Percentiles rank a stretch among this genome's conserved stretches.
phyloP scores from a whole-genome alignment of 169 alveolate genomes.

The Cryptosporidium ubiquitum region DNA sequence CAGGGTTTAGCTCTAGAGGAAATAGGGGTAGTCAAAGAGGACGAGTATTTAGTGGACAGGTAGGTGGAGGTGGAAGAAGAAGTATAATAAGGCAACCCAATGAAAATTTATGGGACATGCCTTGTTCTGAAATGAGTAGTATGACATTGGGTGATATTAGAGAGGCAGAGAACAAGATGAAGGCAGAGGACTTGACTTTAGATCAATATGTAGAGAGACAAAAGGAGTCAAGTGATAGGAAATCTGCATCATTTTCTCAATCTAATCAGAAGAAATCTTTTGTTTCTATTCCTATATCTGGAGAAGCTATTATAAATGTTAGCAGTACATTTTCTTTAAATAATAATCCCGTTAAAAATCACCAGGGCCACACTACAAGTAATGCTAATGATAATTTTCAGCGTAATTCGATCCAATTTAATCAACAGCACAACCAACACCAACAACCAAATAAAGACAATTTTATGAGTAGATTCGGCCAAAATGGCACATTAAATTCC shows the following conservation, averaged over 20 bases:
- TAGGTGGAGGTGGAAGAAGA: constrained; percentile 14
- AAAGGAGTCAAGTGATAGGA: constrained; percentile 20
- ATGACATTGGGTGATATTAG: constrained; percentile 70
- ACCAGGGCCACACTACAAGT: not conserved
- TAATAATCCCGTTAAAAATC: not conserved
- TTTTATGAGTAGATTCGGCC: not conserved
- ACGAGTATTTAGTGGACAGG: not conserved
- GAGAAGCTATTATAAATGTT: not conserved
- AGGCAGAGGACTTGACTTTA: constrained; percentile 65
- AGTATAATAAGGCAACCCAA: constrained; percentile 39
- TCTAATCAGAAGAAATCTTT: not conserved
- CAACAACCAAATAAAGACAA: not conserved
- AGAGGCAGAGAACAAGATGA: constrained; percentile 64
- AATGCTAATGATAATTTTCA: not conserved
- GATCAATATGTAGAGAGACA: constrained; percentile 69
- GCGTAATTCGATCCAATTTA: not conserved
- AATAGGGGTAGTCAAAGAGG: constrained; percentile 39
- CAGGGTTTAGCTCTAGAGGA: constrained; percentile 54
- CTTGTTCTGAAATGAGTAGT: constrained; percentile 51
- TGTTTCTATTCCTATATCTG: constrained; percentile 5
- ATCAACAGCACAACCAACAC: not conserved
- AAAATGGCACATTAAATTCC: not conserved
- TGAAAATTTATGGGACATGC: constrained; percentile 72
- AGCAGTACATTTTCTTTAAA: constrained; percentile 15
- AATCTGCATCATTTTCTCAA: not conserved